These are phyloP conservation scores for Cytospora leucostoma DNA, from an alignment of 2,329 filamentous ascomycete genomes.

Conservation along the genomic window DNA sequence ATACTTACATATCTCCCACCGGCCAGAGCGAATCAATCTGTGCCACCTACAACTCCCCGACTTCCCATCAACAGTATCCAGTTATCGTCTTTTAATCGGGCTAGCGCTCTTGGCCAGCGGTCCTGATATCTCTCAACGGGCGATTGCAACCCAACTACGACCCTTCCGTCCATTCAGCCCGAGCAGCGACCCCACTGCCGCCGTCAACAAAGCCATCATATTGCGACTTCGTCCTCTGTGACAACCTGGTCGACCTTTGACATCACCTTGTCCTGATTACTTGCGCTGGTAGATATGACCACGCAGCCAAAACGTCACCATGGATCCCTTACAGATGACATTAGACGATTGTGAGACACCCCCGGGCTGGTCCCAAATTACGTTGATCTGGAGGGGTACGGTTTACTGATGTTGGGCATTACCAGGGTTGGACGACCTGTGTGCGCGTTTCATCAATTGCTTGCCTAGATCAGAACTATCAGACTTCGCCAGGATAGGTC, in stretches of 20 bases:
- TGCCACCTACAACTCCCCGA: background rate
- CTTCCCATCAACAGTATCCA: slow-evolving; percentile 8
- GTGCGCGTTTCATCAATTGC: slow-evolving; percentile 97
- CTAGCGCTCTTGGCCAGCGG: slow-evolving; percentile 2
- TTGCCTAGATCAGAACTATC: slow-evolving; percentile 87
- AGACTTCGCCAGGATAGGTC: slow-evolving; percentile 91
- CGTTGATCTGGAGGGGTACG: slow-evolving; percentile 19
- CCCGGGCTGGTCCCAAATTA: background rate
- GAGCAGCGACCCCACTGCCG: slow-evolving; percentile 16
- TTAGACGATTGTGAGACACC: slow-evolving; percentile 27
- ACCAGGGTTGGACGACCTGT: slow-evolving; percentile 92
- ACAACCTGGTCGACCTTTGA: background rate
- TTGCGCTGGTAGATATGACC: slow-evolving; percentile 25
- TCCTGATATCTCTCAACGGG: background rate
- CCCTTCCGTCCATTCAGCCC: slow-evolving; percentile 9
- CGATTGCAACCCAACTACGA: slow-evolving; percentile 9
- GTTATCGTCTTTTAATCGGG: background rate
- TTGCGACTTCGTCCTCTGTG: slow-evolving; percentile 2
- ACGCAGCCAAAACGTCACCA: slow-evolving; percentile 19
- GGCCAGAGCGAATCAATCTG: background rate
- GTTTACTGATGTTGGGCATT: slow-evolving; percentile 29
- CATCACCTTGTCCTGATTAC: background rate
- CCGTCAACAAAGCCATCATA: slow-evolving; percentile 17
- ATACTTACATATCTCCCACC: background rate
- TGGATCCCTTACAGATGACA: slow-evolving; percentile 25